phyloP scores from a whole-genome alignment of 306 rosid species.

The Casuarina glauca region DNA sequence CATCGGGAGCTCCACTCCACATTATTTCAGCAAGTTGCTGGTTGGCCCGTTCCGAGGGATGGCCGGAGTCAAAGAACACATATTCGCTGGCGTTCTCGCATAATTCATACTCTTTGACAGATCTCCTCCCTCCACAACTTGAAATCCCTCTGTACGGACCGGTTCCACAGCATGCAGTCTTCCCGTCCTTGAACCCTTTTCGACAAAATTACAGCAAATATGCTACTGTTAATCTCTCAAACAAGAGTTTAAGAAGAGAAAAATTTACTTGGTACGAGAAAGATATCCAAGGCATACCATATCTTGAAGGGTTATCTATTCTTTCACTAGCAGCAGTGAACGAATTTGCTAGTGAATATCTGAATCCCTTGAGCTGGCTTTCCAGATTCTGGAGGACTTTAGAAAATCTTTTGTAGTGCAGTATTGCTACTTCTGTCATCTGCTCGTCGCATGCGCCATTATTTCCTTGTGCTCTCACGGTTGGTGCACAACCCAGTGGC shows the following conservation, averaged over 20 bases:
- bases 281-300: conserved; percentile 16
- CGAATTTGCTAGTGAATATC: conserved; percentile 36
- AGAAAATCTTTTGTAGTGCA: conserved; percentile 40
- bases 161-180: conserved; percentile 42
- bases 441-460: conserved; percentile 30
- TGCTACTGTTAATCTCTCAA: not conserved
- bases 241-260: too few species aligned
- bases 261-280: not conserved
- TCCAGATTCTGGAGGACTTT: conserved; percentile 2
- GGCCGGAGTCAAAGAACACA: conserved; percentile 13
- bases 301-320: not conserved
- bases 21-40: conserved; percentile 23
- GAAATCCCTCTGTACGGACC: conserved; percentile 39
- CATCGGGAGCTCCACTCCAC: conserved; percentile 26
- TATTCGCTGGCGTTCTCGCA: conserved; percentile 30
- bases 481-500: conserved; percentile 21
- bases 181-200: conserved; percentile 44
- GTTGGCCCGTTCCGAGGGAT: conserved; percentile 24
- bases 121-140: conserved; percentile 45
- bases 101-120: conserved; percentile 19
- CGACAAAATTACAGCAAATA: not conserved
- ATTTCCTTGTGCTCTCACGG: conserved; percentile 16
- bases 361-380: not conserved
- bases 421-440: conserved; percentile 16
- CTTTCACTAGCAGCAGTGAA: conserved; percentile 9